These are phyloP conservation scores for Phytopythium ostracodes DNA, from an alignment of 352 stramenopile species.

Conservation along the genomic window DNA sequence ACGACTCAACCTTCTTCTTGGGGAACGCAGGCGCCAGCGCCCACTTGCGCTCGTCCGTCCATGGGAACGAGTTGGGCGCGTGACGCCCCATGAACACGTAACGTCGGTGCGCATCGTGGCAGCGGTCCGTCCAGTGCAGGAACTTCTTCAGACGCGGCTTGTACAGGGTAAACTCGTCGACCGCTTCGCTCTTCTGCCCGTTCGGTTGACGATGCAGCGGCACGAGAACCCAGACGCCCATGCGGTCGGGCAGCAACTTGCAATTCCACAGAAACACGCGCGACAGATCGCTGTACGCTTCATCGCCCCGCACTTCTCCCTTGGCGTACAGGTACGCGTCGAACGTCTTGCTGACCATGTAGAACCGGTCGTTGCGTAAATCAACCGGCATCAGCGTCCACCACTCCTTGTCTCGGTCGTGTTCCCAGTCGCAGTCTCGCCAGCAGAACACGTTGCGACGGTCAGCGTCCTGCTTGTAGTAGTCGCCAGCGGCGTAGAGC, in stretches of 20 bases:
- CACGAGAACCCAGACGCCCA: neutral
- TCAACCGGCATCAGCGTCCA: conserved; percentile 16
- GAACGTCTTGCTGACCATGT: neutral
- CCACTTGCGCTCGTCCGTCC: neutral
- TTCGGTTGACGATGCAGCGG: neutral
- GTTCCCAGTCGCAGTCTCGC: conserved; percentile 17
- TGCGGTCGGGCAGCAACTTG: neutral
- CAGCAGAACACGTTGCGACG: conserved; percentile 40
- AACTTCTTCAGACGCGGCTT: neutral
- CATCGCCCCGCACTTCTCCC: neutral
- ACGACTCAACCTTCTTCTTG: neutral
- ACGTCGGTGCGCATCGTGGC: neutral
- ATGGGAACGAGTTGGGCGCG: neutral
- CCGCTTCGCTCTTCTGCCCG: neutral
- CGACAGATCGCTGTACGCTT: neutral
- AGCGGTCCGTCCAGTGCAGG: neutral
- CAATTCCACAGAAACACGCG: neutral
- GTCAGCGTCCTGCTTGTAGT: conserved; percentile 25
- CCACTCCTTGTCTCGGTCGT: conserved; percentile 34
- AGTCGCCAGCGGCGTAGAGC: conserved; percentile 22
- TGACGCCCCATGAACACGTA: neutral
- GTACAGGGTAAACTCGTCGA: conserved; percentile 1
- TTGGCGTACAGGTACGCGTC: neutral
- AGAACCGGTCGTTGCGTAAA: neutral
- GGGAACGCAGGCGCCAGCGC: neutral